A percentile compares a stretch with the other conserved stretches of the same genome.
These are phyloP conservation scores for Volvox africanus DNA, from an alignment of 139 green algal genomes.

Conservation along the genomic window DNA sequence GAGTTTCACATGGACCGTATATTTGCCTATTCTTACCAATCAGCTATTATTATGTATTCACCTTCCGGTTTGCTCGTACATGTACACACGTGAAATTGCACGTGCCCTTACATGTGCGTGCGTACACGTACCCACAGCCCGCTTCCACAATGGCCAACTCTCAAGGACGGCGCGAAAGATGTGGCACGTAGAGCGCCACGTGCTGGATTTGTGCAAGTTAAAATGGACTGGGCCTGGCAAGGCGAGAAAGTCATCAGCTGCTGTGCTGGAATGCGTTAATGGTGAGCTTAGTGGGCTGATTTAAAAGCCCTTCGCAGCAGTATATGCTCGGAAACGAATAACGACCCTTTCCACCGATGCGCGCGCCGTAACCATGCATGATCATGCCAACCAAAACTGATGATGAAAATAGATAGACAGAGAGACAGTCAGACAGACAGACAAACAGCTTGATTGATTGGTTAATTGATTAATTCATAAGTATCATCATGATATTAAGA, in stretches of 20 bases:
- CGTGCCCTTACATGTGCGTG: not conserved
- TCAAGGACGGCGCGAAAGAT: not conserved
- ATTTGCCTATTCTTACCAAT: not conserved
- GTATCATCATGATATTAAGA: not conserved
- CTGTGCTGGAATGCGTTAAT: not conserved
- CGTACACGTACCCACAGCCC: not conserved
- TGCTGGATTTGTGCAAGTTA: not conserved
- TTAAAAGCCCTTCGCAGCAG: not conserved
- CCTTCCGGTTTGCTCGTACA: not conserved
- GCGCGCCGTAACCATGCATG: too few species aligned
- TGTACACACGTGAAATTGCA: not conserved
- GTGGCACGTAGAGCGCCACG: not conserved
- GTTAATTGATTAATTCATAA: not conserved
- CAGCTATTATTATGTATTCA: not conserved
- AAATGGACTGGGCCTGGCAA: not conserved
- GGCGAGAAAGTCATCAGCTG: not conserved
- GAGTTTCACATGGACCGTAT: not conserved
- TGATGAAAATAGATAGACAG: too few species aligned
- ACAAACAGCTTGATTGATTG: too few species aligned
- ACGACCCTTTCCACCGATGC: too few species aligned
- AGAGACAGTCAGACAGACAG: too few species aligned
- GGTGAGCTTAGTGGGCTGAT: not conserved
- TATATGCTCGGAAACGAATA: too few species aligned
- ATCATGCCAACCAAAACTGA: too few species aligned
- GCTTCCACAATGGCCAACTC: not conserved